Percentiles rank a stretch among this genome's conserved stretches.
Evolutionary conservation across 2,329 filamentous ascomycete species (phyloP).

Genomic region (Aureobasidium melanogenum): DNA sequence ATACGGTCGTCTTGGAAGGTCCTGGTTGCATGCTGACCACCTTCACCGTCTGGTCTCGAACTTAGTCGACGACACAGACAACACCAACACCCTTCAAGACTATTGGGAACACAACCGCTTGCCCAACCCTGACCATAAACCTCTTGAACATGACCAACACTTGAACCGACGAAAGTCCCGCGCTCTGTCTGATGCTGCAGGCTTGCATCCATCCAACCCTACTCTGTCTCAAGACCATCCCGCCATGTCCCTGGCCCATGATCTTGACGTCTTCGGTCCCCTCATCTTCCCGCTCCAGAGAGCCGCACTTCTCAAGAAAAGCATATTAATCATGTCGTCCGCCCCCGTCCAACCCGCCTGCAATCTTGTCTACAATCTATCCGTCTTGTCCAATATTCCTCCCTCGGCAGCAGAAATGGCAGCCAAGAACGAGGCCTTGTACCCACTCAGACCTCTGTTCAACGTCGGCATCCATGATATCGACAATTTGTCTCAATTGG

Average conservation of each 20-base stretch:
- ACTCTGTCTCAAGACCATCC: slow-evolving; percentile 72
- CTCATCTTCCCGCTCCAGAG: slow-evolving; percentile 86
- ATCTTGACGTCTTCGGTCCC: slow-evolving; percentile 79
- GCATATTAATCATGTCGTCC: slow-evolving; percentile 78
- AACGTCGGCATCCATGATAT: slow-evolving; percentile 92
- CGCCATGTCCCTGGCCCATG: slow-evolving; percentile 67
- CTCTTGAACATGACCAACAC: slow-evolving; percentile 43
- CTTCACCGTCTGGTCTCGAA: slow-evolving; percentile 62
- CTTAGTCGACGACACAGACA: slow-evolving; percentile 56
- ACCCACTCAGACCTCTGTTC: slow-evolving; percentile 72
- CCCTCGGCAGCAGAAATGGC: slow-evolving; percentile 61
- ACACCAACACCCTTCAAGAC: slow-evolving; percentile 57
- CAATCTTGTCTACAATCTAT: slow-evolving; percentile 95
- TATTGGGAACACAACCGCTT: slow-evolving; percentile 66
- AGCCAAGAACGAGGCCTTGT: slow-evolving; percentile 47
- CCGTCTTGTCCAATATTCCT: slow-evolving; percentile 84
- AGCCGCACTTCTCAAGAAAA: slow-evolving; percentile 74
- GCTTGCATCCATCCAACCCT: slow-evolving; percentile 52
- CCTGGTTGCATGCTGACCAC: slow-evolving; percentile 76
- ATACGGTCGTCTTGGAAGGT: slow-evolving; percentile 74
- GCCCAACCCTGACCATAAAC: background rate
- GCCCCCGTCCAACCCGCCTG: slow-evolving; percentile 78
- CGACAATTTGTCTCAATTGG: slow-evolving; percentile 59
- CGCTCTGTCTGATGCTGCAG: slow-evolving; percentile 44
- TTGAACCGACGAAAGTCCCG: slow-evolving; percentile 56